phyloP scores from a whole-genome alignment of 345 rosid species.

The Erucastrum elatum region DNA sequence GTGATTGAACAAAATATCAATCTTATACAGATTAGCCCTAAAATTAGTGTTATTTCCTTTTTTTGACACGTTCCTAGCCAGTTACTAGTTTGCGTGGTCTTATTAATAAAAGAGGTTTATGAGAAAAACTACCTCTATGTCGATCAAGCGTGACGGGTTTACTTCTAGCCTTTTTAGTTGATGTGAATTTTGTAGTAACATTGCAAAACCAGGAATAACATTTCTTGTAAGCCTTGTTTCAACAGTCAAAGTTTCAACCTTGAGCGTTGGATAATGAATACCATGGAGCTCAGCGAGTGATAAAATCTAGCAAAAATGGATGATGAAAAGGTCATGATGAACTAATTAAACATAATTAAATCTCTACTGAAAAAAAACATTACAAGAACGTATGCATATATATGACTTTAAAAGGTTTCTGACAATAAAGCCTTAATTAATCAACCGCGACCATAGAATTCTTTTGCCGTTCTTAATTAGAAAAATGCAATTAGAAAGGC shows the following conservation, averaged over 20 bases:
- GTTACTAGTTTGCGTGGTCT: neutral
- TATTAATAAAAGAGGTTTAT: neutral
- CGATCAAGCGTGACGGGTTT: no score
- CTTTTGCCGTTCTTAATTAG: no score
- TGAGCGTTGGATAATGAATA: conserved; percentile 4
- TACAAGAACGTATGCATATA: neutral
- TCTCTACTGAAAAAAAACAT: neutral
- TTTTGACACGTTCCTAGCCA: neutral
- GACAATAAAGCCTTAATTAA: no score
- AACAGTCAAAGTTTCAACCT: conserved; percentile 12
- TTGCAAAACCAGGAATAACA: conserved; percentile 23
- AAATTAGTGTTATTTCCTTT: neutral
- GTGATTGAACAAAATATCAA: no score
- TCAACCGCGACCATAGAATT: no score
- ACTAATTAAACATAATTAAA: neutral
- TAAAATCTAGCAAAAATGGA: conserved; percentile 8
- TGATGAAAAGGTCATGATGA: neutral
- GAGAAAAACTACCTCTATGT: neutral
- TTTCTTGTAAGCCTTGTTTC: neutral
- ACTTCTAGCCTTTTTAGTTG: neutral
- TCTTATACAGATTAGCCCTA: no score
- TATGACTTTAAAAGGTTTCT: no score
- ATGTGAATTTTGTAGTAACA: conserved; percentile 24
- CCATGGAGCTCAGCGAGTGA: neutral
- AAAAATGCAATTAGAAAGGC: no score